Percentiles rank a stretch among this genome's conserved stretches.
These are phyloP conservation scores for Nicotiana benthamiana DNA, from an alignment of 257 asterid species.

Conservation along the genomic window DNA sequence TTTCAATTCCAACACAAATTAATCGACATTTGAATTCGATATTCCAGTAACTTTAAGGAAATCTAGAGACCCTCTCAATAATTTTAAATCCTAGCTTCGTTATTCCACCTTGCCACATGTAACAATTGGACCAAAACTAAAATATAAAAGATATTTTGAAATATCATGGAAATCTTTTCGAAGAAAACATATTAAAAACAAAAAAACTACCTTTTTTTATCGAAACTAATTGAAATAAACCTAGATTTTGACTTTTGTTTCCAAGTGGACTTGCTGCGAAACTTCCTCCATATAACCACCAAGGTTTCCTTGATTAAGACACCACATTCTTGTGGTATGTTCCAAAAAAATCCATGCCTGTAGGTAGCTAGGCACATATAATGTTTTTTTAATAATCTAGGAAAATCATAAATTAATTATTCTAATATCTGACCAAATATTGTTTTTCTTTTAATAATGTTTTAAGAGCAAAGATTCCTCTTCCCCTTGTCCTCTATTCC, in stretches of 20 bases:
- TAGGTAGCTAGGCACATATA: background rate
- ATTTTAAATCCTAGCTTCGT: too few relatives aligned
- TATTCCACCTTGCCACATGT: background rate
- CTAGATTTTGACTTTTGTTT: background rate
- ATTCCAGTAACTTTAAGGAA: too few relatives aligned
- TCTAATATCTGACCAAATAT: background rate
- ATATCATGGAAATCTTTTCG: too few relatives aligned
- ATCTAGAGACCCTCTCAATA: too few relatives aligned
- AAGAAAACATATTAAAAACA: too few relatives aligned
- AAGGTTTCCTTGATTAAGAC: constrained; percentile 37
- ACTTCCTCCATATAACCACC: background rate
- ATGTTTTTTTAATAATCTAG: background rate
- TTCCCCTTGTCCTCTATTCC: background rate
- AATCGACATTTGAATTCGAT: too few relatives aligned
- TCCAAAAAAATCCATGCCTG: constrained; percentile 18
- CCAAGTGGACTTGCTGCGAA: background rate
- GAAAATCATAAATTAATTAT: background rate
- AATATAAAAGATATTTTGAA: too few relatives aligned
- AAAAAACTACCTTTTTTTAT: too few relatives aligned
- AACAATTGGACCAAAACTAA: background rate
- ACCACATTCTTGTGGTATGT: constrained; percentile 10
- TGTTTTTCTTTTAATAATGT: background rate
- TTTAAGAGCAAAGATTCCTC: background rate
- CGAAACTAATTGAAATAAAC: background rate
- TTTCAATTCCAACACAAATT: too few relatives aligned